These are phyloP conservation scores for Colletotrichum sp. DNA, from an alignment of 2,329 filamentous ascomycete species.

Conservation along the genomic window DNA sequence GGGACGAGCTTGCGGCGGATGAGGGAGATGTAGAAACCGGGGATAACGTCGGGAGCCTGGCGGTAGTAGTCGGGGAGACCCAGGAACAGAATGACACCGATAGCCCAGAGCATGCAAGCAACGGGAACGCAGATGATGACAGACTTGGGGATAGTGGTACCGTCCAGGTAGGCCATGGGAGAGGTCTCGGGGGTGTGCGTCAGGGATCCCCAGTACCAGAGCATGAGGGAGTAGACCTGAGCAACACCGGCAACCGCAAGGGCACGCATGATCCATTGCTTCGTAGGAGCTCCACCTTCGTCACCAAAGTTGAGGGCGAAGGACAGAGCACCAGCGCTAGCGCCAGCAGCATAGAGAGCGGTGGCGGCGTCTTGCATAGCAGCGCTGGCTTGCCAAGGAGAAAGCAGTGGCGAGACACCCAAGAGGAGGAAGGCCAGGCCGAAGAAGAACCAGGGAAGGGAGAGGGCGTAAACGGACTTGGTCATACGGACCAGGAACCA, in stretches of 20 bases:
- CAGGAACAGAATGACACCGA: conserved; percentile 60
- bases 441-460: conserved; percentile 67
- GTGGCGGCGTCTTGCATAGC: conserved; percentile 65
- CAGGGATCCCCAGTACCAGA: conserved; percentile 68
- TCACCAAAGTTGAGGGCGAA: conserved; percentile 73
- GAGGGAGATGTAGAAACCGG: conserved; percentile 68
- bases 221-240: conserved; percentile 66
- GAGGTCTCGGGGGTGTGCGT: conserved; percentile 13
- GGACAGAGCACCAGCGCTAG: conserved; percentile 67
- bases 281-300: conserved; percentile 66
- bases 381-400: conserved; percentile 40
- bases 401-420: conserved; percentile 64
- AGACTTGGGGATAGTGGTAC: conserved; percentile 29
- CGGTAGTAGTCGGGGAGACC: conserved; percentile 73
- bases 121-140: conserved; percentile 62
- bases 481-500: conserved; percentile 66
- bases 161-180: conserved; percentile 30
- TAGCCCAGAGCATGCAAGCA: conserved; percentile 59
- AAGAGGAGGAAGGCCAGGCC: conserved; percentile 67
- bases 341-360: conserved; percentile 65
- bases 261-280: conserved; percentile 71
- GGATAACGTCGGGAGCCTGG: conserved; percentile 66
- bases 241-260: conserved; percentile 71
- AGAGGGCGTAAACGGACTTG: conserved; percentile 62
- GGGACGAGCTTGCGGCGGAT: conserved; percentile 68